These are phyloP conservation scores for Didymella glomerata DNA, from an alignment of 2,329 filamentous ascomycete genomes.

Conservation along the genomic window DNA sequence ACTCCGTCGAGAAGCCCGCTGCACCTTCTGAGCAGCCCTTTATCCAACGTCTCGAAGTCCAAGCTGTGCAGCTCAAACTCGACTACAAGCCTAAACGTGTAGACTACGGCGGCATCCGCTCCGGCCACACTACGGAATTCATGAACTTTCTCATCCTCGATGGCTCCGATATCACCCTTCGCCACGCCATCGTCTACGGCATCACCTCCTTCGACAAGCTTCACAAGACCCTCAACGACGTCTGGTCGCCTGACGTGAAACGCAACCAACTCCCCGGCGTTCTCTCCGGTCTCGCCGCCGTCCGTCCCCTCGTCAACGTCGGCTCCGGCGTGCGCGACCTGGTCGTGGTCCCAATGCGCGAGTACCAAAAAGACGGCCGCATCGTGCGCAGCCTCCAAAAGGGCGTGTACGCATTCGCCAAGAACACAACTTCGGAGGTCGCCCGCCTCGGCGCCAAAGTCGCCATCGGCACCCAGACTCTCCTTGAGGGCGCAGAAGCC, in stretches of 20 bases:
- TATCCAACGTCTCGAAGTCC: constrained; percentile 87
- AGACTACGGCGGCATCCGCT: constrained; percentile 90
- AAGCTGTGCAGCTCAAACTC: constrained; percentile 81
- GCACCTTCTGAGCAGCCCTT: constrained; percentile 78
- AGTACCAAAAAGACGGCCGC: constrained; percentile 93
- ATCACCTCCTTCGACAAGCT: constrained; percentile 89
- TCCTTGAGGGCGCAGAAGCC: constrained; percentile 86
- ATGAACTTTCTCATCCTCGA: constrained; percentile 99
- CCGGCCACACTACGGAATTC: constrained; percentile 94
- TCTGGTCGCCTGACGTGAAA: constrained; percentile 95
- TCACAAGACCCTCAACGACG: constrained; percentile 88
- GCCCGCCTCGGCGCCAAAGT: constrained; percentile 93
- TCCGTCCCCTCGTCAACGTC: constrained; percentile 91
- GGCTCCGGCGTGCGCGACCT: constrained; percentile 86
- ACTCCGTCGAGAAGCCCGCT: constrained; percentile 61
- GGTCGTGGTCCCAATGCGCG: constrained; percentile 85
- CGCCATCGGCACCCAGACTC: constrained; percentile 93
- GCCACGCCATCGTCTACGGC: constrained; percentile 92
- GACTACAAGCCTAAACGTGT: constrained; percentile 99
- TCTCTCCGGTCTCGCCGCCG: constrained; percentile 84
- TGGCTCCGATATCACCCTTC: constrained; percentile 82
- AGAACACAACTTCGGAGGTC: constrained; percentile 92
- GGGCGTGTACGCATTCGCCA: constrained; percentile 87
- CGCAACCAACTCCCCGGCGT: constrained; percentile 88
- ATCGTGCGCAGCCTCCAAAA: constrained; percentile 92